A percentile compares a stretch with the other conserved stretches of the same genome.
Conservation (phyloP, 73 alveolate species). For the Blepharisma japonicum region DNA sequence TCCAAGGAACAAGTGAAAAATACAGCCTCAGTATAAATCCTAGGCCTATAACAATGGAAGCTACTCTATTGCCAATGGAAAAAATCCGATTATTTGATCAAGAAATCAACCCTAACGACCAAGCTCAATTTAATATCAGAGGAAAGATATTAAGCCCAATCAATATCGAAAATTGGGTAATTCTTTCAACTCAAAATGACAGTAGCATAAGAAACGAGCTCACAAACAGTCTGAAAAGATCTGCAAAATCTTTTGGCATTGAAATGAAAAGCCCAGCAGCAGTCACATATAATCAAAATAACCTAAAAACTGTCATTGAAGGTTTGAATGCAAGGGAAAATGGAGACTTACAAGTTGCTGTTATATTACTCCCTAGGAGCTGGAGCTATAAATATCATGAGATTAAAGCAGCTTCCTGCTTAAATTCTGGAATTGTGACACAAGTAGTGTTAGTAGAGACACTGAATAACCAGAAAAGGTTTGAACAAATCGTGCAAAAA, state of each 20-base stretch:
- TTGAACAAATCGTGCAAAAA: not conserved
- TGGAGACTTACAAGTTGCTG: not conserved
- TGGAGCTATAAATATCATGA: not conserved
- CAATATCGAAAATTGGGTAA: not conserved
- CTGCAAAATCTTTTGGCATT: not conserved
- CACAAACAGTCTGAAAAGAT: not conserved
- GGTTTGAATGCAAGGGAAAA: not conserved
- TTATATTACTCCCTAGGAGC: not conserved
- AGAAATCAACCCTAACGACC: too few relatives aligned
- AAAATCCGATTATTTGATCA: too few relatives aligned
- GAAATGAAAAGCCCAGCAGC: not conserved
- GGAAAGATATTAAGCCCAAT: not conserved
- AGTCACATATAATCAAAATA: not conserved
- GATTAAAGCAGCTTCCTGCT: constrained; percentile 13
- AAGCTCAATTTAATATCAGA: not conserved
- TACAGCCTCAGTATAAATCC: too few relatives aligned
- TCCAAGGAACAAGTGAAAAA: too few relatives aligned
- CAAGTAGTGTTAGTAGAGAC: constrained; percentile 77
- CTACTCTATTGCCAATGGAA: too few relatives aligned
- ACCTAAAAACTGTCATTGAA: not conserved
- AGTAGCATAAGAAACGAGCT: not conserved
- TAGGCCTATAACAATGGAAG: too few relatives aligned
- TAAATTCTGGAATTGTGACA: constrained; percentile 59
- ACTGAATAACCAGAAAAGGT: not conserved
- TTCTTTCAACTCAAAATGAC: constrained; percentile 4